Percentiles rank a stretch among this genome's conserved stretches.
Conservation (phyloP, 2,329 filamentous ascomycete species). For the Trichoderma citrinoviride region DNA sequence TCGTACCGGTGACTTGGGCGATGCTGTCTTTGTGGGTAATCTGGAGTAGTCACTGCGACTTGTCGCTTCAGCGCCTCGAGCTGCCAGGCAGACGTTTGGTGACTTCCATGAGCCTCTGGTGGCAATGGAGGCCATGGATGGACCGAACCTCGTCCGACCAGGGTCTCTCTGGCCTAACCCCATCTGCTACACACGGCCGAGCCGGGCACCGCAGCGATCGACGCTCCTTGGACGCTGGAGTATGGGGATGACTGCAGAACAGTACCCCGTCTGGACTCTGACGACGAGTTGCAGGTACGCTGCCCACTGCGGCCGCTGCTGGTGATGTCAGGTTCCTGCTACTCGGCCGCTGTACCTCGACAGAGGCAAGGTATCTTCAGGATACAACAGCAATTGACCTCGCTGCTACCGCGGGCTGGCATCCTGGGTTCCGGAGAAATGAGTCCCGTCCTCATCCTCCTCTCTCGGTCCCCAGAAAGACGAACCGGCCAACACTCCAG, state of each 20-base stretch:
- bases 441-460: neutral
- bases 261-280: neutral
- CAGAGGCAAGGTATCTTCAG: neutral
- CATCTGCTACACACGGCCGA: slow-evolving; percentile 23
- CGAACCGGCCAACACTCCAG: neutral
- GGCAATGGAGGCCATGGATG: slow-evolving; percentile 4
- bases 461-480: neutral
- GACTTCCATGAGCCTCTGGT: neutral
- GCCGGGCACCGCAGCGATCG: slow-evolving; percentile 20
- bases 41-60: neutral
- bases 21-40: too few species aligned
- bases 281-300: neutral
- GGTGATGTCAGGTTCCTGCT: neutral
- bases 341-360: neutral
- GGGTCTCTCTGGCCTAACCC: slow-evolving; percentile 20
- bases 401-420: neutral
- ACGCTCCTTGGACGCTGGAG: slow-evolving; percentile 1
- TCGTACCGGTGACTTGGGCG: neutral
- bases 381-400: neutral
- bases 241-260: slow-evolving; percentile 10
- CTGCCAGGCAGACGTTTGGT: slow-evolving; percentile 7
- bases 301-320: neutral
- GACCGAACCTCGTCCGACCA: slow-evolving; percentile 3
- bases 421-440: neutral
- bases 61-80: neutral